phyloP scores from a whole-genome alignment of 1,284 basidiomycete species.

The Ustilago curta region DNA sequence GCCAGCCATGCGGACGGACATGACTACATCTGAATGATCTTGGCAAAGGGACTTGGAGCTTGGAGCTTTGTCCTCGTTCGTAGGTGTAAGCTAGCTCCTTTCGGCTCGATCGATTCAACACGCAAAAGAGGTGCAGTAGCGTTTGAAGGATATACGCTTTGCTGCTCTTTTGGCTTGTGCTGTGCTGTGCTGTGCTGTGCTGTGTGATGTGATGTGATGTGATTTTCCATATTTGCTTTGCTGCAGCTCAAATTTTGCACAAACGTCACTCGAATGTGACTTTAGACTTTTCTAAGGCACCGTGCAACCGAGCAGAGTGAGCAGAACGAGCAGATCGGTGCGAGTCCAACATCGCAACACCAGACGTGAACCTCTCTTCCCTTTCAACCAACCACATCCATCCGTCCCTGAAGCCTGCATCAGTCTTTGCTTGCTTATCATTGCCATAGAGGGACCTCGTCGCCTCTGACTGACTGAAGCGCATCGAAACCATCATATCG shows the following conservation, averaged over 20 bases:
- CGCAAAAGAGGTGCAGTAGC: too few relatives aligned
- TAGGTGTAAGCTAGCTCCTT: too few relatives aligned
- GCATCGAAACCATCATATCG: not conserved
- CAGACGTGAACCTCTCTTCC: not conserved
- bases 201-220: too few relatives aligned
- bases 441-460: too few relatives aligned
- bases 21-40: not conserved
- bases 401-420: not conserved
- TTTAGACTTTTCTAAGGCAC: constrained; percentile 9
- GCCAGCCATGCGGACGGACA: not conserved
- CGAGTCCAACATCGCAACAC: too few relatives aligned
- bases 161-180: not conserved
- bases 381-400: not conserved
- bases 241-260: not conserved
- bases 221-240: too few relatives aligned
- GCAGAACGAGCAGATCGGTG: not conserved
- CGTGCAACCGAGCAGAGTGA: constrained; percentile 6
- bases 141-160: too few relatives aligned
- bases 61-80: too few relatives aligned
- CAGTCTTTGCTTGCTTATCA: too few relatives aligned
- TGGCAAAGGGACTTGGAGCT: too few relatives aligned
- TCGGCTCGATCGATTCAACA: not conserved
- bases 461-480: too few relatives aligned
- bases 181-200: not conserved
- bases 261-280: constrained; percentile 10